These are phyloP conservation scores for Cladochytrium replicatum DNA, from an alignment of 192 early-diverging fungal species.

Conservation along the genomic window DNA sequence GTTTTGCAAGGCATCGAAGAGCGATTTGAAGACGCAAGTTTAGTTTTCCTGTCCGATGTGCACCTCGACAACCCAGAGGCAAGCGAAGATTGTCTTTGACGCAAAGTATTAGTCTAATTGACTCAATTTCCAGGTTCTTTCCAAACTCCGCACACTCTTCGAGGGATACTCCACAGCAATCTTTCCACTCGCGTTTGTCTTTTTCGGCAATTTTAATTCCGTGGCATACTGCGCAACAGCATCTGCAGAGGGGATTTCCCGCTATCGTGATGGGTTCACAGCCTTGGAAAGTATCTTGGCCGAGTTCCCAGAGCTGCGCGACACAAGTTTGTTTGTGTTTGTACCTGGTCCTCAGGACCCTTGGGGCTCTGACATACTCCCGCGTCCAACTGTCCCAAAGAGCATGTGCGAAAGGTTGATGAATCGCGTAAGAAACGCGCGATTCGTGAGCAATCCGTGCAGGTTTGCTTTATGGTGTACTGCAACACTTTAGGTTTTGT, in stretches of 20 bases:
- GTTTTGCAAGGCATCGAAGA: slow-evolving; percentile 23
- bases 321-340: slow-evolving; percentile 69
- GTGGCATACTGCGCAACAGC: slow-evolving; percentile 36
- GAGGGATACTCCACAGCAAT: slow-evolving; percentile 56
- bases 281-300: slow-evolving; percentile 55
- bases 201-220: slow-evolving; percentile 81
- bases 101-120: background rate
- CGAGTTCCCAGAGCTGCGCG: slow-evolving; percentile 49
- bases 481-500: background rate
- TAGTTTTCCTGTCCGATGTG: slow-evolving; percentile 78
- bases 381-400: slow-evolving; percentile 63
- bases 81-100: background rate
- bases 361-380: slow-evolving; percentile 59
- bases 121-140: slow-evolving; percentile 39
- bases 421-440: slow-evolving; percentile 43
- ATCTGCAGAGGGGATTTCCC: background rate
- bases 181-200: slow-evolving; percentile 72
- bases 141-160: slow-evolving; percentile 61
- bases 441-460: slow-evolving; percentile 79
- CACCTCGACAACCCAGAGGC: slow-evolving; percentile 77
- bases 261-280: slow-evolving; percentile 26
- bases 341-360: slow-evolving; percentile 85
- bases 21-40: slow-evolving; percentile 41
- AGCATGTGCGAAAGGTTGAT: slow-evolving; percentile 54
- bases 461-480: slow-evolving; percentile 27